Evolutionary conservation across 78 protist genomes (phyloP).

Genomic region (Dictyostelium brefeldianum): DNA sequence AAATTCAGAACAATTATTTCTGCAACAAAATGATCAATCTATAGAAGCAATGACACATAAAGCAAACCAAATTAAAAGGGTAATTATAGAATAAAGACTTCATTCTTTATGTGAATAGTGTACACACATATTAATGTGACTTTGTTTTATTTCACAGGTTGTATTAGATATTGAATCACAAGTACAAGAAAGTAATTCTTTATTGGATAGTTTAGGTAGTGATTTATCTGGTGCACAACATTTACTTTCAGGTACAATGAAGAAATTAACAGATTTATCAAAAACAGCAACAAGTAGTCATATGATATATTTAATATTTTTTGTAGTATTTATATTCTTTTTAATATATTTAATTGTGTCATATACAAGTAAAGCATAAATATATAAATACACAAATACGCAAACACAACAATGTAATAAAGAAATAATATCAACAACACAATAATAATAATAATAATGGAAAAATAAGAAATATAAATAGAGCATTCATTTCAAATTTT

Average conservation of each 20-base stretch:
- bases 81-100: neutral
- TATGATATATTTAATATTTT: constrained; percentile 45
- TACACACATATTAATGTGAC: too few species aligned
- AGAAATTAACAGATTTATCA: constrained; percentile 55
- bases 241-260: constrained; percentile 65
- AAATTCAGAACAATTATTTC: constrained; percentile 58
- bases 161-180: constrained; percentile 74
- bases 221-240: constrained; percentile 54
- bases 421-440: neutral
- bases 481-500: neutral
- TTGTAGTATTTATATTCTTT: constrained; percentile 60
- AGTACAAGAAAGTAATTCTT: constrained; percentile 62
- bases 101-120: too few species aligned
- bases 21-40: constrained; percentile 54
- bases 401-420: neutral
- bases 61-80: constrained; percentile 42
- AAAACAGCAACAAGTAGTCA: constrained; percentile 73
- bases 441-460: neutral
- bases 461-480: neutral
- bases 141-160: too few species aligned
- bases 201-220: constrained; percentile 34
- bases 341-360: constrained; percentile 16
- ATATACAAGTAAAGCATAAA: neutral
- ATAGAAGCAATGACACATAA: constrained; percentile 29
- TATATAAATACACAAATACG: neutral